Evolutionary conservation across 768 basidiomycete species (phyloP).

Genomic region (Boletus edulis): DNA sequence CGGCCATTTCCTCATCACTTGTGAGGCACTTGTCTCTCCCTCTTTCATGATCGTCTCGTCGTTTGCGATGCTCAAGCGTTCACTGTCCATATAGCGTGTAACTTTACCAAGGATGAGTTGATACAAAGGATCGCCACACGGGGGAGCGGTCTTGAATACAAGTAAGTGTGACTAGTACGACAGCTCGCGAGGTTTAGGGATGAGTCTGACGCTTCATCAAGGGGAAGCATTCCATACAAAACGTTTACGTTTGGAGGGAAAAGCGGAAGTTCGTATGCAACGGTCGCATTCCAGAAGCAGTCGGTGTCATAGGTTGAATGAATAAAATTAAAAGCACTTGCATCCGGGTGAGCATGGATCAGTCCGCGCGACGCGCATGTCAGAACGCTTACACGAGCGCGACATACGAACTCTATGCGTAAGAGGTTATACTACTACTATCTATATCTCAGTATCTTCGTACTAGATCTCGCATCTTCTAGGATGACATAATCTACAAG

Average conservation of each 20-base stretch:
- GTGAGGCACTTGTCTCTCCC: constrained; percentile 40
- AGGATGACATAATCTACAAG: too few species aligned
- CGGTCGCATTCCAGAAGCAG: constrained; percentile 63
- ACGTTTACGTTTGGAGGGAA: constrained; percentile 76
- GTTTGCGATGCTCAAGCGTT: background rate
- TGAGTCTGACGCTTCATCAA: constrained; percentile 26
- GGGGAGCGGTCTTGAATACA: constrained; percentile 54
- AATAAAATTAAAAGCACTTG: too few species aligned
- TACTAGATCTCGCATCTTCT: too few species aligned
- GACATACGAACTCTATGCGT: too few species aligned
- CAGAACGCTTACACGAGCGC: too few species aligned
- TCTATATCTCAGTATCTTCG: too few species aligned
- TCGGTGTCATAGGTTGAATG: background rate
- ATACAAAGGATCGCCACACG: constrained; percentile 47
- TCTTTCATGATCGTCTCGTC: background rate
- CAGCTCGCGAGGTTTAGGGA: background rate
- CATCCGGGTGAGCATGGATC: too few species aligned
- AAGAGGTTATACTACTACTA: too few species aligned
- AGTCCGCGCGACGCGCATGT: too few species aligned
- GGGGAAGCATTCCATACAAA: constrained; percentile 72
- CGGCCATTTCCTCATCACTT: constrained; percentile 76
- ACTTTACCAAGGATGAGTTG: constrained; percentile 81
- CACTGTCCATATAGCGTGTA: constrained; percentile 53
- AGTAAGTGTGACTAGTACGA: constrained; percentile 43
- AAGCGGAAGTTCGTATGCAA: constrained; percentile 66